Percentiles rank a stretch among this genome's conserved stretches.
Evolutionary conservation across 1,284 basidiomycete species (phyloP).

Genomic region (Fomitopsis palustris): DNA sequence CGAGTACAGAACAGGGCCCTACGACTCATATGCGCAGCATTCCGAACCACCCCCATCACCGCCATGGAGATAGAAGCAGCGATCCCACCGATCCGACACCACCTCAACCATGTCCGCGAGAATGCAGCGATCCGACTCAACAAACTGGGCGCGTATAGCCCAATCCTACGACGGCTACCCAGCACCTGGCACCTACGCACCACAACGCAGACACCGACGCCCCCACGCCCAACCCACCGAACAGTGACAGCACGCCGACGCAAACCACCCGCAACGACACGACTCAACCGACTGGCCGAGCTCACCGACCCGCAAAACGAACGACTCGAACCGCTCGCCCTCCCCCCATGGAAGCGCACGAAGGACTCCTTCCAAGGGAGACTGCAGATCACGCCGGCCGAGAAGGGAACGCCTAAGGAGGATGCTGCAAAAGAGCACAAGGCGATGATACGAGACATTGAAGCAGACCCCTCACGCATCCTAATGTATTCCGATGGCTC

Average conservation of each 20-base stretch:
- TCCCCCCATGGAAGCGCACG: slow-evolving; percentile 1
- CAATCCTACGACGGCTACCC: not conserved
- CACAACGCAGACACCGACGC: not conserved
- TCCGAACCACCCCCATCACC: not conserved
- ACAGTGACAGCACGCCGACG: not conserved
- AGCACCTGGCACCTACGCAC: not conserved
- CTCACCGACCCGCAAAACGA: too few species aligned
- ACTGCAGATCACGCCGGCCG: not conserved
- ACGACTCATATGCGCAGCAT: too few species aligned
- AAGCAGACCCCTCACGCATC: too few species aligned
- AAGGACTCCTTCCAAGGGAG: not conserved
- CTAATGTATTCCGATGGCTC: slow-evolving; percentile 3
- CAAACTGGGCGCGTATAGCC: not conserved
- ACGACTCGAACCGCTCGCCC: not conserved
- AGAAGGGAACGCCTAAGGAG: not conserved
- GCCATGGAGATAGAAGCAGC: slow-evolving; percentile 3
- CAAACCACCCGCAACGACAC: not conserved
- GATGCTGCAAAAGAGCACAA: not conserved
- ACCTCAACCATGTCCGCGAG: not conserved
- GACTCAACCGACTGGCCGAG: not conserved
- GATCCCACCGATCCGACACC: slow-evolving; percentile 1
- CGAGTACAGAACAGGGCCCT: too few species aligned
- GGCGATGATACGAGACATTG: not conserved
- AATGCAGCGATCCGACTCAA: not conserved
- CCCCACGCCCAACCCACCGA: not conserved